Base-by-base conservation (phyloP, 208 protist species). In the Trypanosoma cruzi region DNA sequence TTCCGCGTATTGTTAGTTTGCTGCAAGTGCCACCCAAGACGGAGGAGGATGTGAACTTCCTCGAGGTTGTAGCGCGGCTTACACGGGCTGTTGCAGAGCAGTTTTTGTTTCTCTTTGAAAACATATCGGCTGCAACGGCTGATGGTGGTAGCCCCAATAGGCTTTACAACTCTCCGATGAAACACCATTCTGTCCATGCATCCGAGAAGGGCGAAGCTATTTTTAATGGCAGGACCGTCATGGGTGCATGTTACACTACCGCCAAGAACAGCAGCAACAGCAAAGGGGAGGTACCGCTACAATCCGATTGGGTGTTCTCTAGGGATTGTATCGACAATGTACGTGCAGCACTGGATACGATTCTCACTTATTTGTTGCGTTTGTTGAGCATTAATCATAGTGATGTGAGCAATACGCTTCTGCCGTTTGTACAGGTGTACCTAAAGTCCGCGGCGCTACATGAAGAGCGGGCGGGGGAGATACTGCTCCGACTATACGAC, bases 361-460 rank as follows among this genome's bases (percentile, higher is more conserved):
- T 86, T n/a, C 63, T 93, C 2, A 53, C 59, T n/a, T 73, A 90
- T 29, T 22, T 85, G 37, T 20, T 86, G 32, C 52, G 46, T 0
- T 56, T 87, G 0, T 68, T 84, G 50, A 71, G 77, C 49, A 44
- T 86, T 40, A 71, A 82, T 53, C 58, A 67, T 13, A 56, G 59
- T 50, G 77, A 85, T 28, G 84, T 86, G 16, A 79, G 59, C 22
- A 80, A 86, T 20, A 61, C 65, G 1, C 42, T 87, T 4, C 46
- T 91, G 13, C 63, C 75, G 4, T 85, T 89, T 64, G 34, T 91
- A 24, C 88, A 90, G 72, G 48, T 59, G 14, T 89, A 89, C 37
- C 58, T 85, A 31, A 94, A 94, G 64, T 86, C 80, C 7, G 4
- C 73, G 3, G 75, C 78, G n/a, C 64, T 94, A 56, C 65, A 57